These are phyloP conservation scores for Chaetomiaceae sp. DNA, from an alignment of 2,329 filamentous ascomycete genomes.

Conservation along the genomic window DNA sequence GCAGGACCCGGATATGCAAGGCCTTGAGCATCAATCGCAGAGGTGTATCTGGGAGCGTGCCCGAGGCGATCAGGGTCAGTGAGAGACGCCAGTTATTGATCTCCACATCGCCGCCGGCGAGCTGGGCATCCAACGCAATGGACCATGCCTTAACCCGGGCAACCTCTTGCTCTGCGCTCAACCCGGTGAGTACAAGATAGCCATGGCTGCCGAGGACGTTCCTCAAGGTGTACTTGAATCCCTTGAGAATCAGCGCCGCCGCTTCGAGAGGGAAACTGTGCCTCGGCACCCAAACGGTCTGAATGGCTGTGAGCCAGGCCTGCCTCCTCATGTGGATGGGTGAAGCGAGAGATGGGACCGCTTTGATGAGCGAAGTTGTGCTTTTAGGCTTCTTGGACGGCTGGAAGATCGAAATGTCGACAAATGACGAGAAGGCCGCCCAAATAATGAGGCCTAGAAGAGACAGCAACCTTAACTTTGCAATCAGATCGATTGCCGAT, in stretches of 20 bases:
- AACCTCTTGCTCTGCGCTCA: conserved; percentile 78
- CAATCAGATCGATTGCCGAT: conserved; percentile 42
- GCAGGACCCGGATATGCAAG: conserved; percentile 80
- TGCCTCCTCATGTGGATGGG: conserved; percentile 81
- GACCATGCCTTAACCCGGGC: conserved; percentile 88
- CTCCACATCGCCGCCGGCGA: conserved; percentile 84
- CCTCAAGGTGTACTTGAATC: conserved; percentile 72
- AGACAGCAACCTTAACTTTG: conserved; percentile 51
- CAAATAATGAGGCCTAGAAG: conserved; percentile 52
- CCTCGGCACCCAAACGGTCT: conserved; percentile 85
- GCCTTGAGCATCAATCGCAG: conserved; percentile 85
- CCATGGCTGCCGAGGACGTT: conserved; percentile 71
- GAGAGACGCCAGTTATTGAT: conserved; percentile 84
- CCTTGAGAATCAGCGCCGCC: conserved; percentile 74
- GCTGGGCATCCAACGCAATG: conserved; percentile 87
- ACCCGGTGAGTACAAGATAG: conserved; percentile 74
- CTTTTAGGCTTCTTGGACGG: conserved; percentile 39
- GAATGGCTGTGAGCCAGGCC: conserved; percentile 89
- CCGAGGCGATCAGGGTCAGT: conserved; percentile 81
- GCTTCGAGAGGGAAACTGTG: conserved; percentile 85
- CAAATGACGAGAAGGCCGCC: conserved; percentile 51
- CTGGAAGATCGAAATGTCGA: conserved; percentile 49
- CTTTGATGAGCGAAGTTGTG: conserved; percentile 38
- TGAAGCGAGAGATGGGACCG: conserved; percentile 69
- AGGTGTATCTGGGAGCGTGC: conserved; percentile 79